These are phyloP conservation scores for Cucurbitaria berberidis DNA, from an alignment of 2,329 filamentous ascomycete genomes.

Conservation along the genomic window DNA sequence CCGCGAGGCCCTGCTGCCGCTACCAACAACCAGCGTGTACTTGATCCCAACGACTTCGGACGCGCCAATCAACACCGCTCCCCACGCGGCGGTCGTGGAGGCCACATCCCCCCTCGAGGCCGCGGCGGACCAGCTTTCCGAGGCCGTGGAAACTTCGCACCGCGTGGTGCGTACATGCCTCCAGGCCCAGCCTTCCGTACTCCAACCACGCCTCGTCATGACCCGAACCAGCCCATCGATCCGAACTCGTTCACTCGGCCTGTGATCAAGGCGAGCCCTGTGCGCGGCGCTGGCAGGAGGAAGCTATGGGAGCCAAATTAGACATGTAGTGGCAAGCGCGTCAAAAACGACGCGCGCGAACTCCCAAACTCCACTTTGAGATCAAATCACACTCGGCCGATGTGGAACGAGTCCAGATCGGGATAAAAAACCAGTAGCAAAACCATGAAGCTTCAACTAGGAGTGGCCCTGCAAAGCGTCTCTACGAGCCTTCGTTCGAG, in stretches of 20 bases:
- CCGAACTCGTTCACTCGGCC: constrained; percentile 50
- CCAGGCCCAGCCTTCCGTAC: constrained; percentile 35
- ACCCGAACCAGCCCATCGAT: constrained; percentile 48
- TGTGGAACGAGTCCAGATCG: background rate
- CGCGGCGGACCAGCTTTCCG: constrained; percentile 31
- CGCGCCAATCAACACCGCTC: constrained; percentile 42
- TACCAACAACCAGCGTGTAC: constrained; percentile 44
- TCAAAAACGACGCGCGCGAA: constrained; percentile 10
- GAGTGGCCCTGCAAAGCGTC: background rate
- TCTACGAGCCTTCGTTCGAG: background rate
- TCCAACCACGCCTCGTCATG: constrained; percentile 36
- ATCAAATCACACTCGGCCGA: background rate
- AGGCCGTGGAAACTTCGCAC: constrained; percentile 37
- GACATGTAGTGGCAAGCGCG: constrained; percentile 13
- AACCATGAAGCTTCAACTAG: background rate
- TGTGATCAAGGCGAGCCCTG: constrained; percentile 31
- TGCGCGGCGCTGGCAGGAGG: constrained; percentile 43
- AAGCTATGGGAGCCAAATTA: constrained; percentile 52
- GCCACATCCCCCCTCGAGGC: constrained; percentile 29
- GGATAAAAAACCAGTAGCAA: background rate
- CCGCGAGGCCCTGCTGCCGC: constrained; percentile 43
- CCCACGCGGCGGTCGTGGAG: constrained; percentile 43
- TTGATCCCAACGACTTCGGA: constrained; percentile 58
- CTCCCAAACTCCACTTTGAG: constrained; percentile 1
- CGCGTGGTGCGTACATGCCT: constrained; percentile 41